Conservation (phyloP, 371 early-diverging fungal species). For the Fennellomyces sp. region DNA sequence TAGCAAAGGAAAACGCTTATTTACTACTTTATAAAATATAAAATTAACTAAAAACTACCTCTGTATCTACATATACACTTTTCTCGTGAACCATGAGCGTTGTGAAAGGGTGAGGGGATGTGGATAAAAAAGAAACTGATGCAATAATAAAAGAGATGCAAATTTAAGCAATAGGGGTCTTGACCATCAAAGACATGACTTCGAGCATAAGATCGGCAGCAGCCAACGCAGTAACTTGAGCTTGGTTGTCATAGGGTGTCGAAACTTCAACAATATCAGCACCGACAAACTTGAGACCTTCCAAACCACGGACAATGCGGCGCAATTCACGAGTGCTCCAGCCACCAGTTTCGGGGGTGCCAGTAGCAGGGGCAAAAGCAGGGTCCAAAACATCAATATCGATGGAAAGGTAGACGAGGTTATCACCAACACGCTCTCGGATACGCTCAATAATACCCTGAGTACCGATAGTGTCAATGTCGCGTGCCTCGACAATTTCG, state of each 20-base stretch:
- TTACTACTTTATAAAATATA: too few relatives aligned
- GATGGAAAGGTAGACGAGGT: slow-evolving; percentile 35
- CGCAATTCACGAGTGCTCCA: slow-evolving; percentile 20
- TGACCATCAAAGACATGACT: slow-evolving; percentile 22
- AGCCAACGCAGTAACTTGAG: slow-evolving; percentile 28
- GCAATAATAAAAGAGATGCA: too few relatives aligned
- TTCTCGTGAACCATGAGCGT: too few relatives aligned
- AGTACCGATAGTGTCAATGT: slow-evolving; percentile 30
- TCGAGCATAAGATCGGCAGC: slow-evolving; percentile 23
- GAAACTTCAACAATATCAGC: slow-evolving; percentile 40
- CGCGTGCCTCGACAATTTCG: slow-evolving; percentile 33
- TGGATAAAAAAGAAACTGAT: too few relatives aligned
- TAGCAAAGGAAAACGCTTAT: too few relatives aligned
- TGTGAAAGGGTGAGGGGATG: too few relatives aligned
- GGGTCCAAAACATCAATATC: slow-evolving; percentile 45
- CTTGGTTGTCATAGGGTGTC: slow-evolving; percentile 31
- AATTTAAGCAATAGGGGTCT: slow-evolving; percentile 8
- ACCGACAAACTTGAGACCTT: slow-evolving; percentile 36
- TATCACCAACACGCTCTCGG: slow-evolving; percentile 25
- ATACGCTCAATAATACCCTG: slow-evolving; percentile 34
- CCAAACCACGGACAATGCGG: slow-evolving; percentile 32
- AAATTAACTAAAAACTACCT: too few relatives aligned
- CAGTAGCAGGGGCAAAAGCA: slow-evolving; percentile 39
- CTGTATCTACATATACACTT: too few relatives aligned
- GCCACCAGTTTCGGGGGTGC: slow-evolving; percentile 36